Evolutionary conservation across 176 grass and related monocot species (phyloP).

Genomic region (Lolium multiflorum): DNA sequence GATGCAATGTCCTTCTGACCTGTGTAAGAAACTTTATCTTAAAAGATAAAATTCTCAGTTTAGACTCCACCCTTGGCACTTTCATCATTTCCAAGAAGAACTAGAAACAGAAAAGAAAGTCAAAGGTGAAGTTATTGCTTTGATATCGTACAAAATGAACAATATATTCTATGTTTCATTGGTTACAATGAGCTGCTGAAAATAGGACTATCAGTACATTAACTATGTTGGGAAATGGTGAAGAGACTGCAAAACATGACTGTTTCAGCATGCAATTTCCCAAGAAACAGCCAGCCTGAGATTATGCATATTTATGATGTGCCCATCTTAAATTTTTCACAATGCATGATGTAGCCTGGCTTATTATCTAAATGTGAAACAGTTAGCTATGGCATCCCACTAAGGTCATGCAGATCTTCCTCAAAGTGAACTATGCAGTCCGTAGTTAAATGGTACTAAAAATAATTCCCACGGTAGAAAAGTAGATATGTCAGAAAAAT

Average conservation of each 20-base stretch:
- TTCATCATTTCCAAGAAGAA: constrained; percentile 98
- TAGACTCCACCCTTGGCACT: constrained; percentile 90
- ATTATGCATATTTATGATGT: constrained; percentile 1
- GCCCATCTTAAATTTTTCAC: constrained; percentile 2
- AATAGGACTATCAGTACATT: constrained; percentile 14
- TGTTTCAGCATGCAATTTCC: constrained; percentile 21
- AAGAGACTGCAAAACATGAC: constrained; percentile 19
- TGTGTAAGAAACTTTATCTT: constrained; percentile 84
- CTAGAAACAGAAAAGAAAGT: constrained; percentile 52
- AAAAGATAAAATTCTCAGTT: constrained; percentile 88
- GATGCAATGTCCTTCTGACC: constrained; percentile 55
- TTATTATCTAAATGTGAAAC: constrained; percentile 26
- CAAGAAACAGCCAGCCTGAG: constrained; percentile 1
- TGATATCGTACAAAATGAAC: constrained; percentile 20
- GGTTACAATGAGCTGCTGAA: not conserved
- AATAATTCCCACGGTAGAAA: not conserved
- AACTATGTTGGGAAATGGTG: constrained; percentile 9
- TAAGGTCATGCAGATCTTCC: constrained; percentile 9
- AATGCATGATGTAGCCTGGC: constrained; percentile 2
- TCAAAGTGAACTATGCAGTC: constrained; percentile 18
- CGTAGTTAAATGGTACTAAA: not conserved
- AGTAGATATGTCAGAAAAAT: constrained; percentile 31
- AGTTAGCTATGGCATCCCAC: not conserved
- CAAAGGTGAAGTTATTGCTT: constrained; percentile 32
- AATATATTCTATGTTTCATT: constrained; percentile 10